Conservation (phyloP, 257 asterid species). For the Primulina eburnea region DNA sequence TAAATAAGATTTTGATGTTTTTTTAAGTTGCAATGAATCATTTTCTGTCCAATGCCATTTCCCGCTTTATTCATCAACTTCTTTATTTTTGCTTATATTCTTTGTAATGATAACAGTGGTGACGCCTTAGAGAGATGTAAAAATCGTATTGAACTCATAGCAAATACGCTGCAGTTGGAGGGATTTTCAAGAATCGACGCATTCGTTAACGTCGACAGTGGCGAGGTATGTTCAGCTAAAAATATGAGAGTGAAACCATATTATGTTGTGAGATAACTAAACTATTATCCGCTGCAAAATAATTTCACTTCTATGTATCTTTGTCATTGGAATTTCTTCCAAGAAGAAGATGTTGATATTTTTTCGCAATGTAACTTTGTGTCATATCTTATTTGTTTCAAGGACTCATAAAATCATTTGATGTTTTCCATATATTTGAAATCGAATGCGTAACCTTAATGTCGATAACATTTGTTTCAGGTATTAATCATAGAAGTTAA, state of each 20-base stretch:
- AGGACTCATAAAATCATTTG: not conserved
- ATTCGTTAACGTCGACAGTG: slow-evolving; percentile 74
- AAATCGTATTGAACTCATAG: slow-evolving; percentile 63
- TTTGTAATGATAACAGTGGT: slow-evolving; percentile 37
- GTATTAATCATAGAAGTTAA: slow-evolving; percentile 81
- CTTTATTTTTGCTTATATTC: slow-evolving; percentile 14
- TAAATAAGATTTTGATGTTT: no score
- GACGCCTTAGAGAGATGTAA: slow-evolving; percentile 65
- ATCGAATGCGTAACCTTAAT: not conserved
- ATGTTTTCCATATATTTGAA: not conserved
- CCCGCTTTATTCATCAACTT: not conserved
- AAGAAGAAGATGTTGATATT: no score
- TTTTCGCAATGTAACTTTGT: not conserved
- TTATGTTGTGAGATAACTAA: not conserved
- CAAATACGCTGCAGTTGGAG: slow-evolving; percentile 71
- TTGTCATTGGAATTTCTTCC: not conserved
- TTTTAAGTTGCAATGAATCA: not conserved
- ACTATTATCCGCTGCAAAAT: not conserved
- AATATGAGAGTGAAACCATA: not conserved
- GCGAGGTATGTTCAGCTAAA: slow-evolving; percentile 52
- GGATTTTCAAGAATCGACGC: slow-evolving; percentile 93
- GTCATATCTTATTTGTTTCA: not conserved
- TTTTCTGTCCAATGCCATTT: not conserved
- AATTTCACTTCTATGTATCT: not conserved
- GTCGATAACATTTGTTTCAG: slow-evolving; percentile 31